Percentiles rank a stretch among this genome's conserved stretches.
Conservation (phyloP, 495 filamentous ascomycete genomes). For the Echria macrotheca region DNA sequence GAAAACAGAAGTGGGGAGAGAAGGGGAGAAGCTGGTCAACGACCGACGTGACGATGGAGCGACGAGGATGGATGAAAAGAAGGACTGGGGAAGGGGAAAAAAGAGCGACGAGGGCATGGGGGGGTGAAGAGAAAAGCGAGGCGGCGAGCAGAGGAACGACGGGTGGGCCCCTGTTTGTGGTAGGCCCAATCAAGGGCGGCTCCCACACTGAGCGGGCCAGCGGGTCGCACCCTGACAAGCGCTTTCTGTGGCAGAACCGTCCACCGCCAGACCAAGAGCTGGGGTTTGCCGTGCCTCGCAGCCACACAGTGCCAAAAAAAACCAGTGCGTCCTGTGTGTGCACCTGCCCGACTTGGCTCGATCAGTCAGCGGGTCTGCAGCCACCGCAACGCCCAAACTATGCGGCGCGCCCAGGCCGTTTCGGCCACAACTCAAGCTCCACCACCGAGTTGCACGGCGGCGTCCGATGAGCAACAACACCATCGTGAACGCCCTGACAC, state of each 20-base stretch:
- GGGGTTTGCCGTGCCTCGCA: neutral
- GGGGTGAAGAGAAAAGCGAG: conserved; percentile 30
- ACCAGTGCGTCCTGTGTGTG: neutral
- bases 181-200: conserved; percentile 11
- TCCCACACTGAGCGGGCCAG: conserved; percentile 21
- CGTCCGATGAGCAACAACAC: neutral
- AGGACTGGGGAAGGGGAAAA: conserved; percentile 23
- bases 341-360: conserved; percentile 14
- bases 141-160: conserved; percentile 21
- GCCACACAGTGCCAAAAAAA: conserved; percentile 8
- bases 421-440: no score
- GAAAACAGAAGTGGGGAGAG: conserved; percentile 28
- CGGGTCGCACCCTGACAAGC: conserved; percentile 18
- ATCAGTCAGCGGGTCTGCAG: conserved; percentile 13
- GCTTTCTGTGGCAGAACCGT: conserved; percentile 4
- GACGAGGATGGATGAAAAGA: conserved; percentile 32
- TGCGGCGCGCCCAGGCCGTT: neutral
- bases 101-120: conserved; percentile 29
- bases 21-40: conserved; percentile 26
- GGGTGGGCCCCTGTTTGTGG: conserved; percentile 14
- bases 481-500: no score
- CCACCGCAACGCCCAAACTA: conserved; percentile 5
- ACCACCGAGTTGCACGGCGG: neutral
- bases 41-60: conserved; percentile 29
- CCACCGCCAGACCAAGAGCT: conserved; percentile 6